A percentile compares a stretch with the other conserved stretches of the same genome.
Conservation (phyloP, 179 eudicot genomes). For the Carnegiea gigantea region DNA sequence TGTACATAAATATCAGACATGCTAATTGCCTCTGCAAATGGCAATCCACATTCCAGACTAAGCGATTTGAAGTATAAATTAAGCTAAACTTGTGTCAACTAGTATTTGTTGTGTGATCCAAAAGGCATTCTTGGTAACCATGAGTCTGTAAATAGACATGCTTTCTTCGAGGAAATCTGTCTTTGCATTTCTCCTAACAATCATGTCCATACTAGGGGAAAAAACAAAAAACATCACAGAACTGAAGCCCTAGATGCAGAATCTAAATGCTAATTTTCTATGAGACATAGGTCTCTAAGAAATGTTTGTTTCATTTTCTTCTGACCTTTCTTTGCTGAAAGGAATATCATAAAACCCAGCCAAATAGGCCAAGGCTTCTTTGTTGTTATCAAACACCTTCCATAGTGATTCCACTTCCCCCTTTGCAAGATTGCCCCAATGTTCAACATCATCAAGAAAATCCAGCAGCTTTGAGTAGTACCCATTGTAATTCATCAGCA, state of each 20-base stretch:
- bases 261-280: neutral
- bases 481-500: slow-evolving; percentile 80
- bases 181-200: neutral
- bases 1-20: neutral
- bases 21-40: too few relatives aligned
- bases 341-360: slow-evolving; percentile 58
- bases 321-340: slow-evolving; percentile 11
- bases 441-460: slow-evolving; percentile 63
- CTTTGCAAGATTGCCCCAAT: slow-evolving; percentile 65
- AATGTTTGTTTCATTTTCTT: neutral
- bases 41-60: too few relatives aligned
- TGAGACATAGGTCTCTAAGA: neutral
- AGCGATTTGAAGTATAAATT: too few relatives aligned
- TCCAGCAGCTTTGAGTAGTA: slow-evolving; percentile 80
- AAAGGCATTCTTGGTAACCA: too few relatives aligned
- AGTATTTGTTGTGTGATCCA: too few relatives aligned
- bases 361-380: slow-evolving; percentile 65
- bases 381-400: slow-evolving; percentile 68
- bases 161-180: neutral
- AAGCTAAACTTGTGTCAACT: too few relatives aligned
- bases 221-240: neutral
- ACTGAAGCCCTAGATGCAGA: neutral
- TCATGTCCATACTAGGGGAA: neutral
- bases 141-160: neutral
- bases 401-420: slow-evolving; percentile 77